Evolutionary conservation across 352 stramenopile genomes (phyloP), one percentile per base, ranked within the genome.

Genomic region (Pythium grandisporangium): DNA sequence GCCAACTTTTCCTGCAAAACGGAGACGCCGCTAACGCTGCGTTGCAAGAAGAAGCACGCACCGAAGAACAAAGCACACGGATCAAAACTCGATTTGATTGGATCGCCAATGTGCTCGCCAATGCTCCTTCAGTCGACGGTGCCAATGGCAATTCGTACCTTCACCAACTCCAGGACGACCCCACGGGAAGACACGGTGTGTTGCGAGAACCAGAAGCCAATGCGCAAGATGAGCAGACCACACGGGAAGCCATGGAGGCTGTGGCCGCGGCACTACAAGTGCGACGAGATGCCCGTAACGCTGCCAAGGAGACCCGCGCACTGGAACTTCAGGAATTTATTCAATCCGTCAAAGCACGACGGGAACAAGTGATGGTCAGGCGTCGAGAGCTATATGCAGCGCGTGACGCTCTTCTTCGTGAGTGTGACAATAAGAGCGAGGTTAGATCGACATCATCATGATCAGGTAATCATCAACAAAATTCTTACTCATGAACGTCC

Each of bases 1-100:
- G 72, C 21, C 30, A 83, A 16, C 17, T 83, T 19, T 80, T 64
- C 25, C 42, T 82, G 3, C 57, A 66, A 3, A 66, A 77, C 41
- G 5, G 38, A 8, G 64, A 79, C 17, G 60, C 69, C 21, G 65
- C 63, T 0, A 60, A 69, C 22, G 20, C 41, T 6, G 59, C 41
- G 21, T 75, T 76, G 52, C 54, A 56, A n/a, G 58, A 70, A 6
- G 57, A 61, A 84, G 25, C 70, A 76, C 22, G 53, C 62, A 1
- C 38, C 37, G 6, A 76, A 63, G 30, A 41, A 66, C 13, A 63
- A 44, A 53, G 51, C 35, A 27, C 66, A n/a, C n/a, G n/a, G n/a
- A n/a, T n/a, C n/a, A n/a, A n/a, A n/a, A n/a, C n/a, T n/a, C n/a
- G n/a, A n/a, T n/a, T n/a, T n/a, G n/a, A n/a, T n/a, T n/a, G n/a